phyloP scores from a whole-genome alignment of 2,329 filamentous ascomycete species.

The Zarea fungicola region DNA sequence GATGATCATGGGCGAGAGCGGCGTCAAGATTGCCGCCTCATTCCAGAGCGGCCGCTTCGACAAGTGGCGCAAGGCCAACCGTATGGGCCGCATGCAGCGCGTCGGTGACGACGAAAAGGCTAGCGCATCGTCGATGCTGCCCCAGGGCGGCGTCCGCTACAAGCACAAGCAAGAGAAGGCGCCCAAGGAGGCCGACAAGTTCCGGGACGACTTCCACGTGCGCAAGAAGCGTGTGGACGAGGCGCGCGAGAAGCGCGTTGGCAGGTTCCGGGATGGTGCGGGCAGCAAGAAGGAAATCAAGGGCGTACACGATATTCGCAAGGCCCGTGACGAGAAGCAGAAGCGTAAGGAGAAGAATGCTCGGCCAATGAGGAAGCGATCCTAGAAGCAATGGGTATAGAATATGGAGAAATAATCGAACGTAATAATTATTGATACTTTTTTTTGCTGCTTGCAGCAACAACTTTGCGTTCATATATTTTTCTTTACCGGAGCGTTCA shows the following conservation, averaged over 20 bases:
- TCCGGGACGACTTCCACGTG: constrained; percentile 81
- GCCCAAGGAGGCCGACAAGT: constrained; percentile 91
- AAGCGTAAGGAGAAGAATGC: constrained; percentile 82
- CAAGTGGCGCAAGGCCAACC: constrained; percentile 82
- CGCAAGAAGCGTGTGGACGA: constrained; percentile 86
- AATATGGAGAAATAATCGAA: neutral
- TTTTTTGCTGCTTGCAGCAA: no score
- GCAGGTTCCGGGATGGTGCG: constrained; percentile 65
- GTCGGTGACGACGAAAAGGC: constrained; percentile 74
- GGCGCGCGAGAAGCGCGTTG: constrained; percentile 78
- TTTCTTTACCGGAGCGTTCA: no score
- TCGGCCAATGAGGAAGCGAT: constrained; percentile 60
- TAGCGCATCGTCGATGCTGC: constrained; percentile 10
- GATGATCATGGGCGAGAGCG: constrained; percentile 83
- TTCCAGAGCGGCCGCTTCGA: constrained; percentile 95
- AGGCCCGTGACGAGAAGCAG: constrained; percentile 72
- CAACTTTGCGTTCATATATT: no score
- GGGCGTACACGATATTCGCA: constrained; percentile 77
- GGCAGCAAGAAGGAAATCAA: constrained; percentile 75
- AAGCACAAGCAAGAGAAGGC: constrained; percentile 84
- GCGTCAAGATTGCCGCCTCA: constrained; percentile 89
- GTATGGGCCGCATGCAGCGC: constrained; percentile 69
- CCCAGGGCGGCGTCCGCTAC: constrained; percentile 47
- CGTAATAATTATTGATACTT: neutral
- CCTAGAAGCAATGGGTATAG: neutral